A percentile compares a stretch with the other conserved stretches of the same genome.
Conservation (phyloP, 768 basidiomycete genomes). For the Podaxis sp. region DNA sequence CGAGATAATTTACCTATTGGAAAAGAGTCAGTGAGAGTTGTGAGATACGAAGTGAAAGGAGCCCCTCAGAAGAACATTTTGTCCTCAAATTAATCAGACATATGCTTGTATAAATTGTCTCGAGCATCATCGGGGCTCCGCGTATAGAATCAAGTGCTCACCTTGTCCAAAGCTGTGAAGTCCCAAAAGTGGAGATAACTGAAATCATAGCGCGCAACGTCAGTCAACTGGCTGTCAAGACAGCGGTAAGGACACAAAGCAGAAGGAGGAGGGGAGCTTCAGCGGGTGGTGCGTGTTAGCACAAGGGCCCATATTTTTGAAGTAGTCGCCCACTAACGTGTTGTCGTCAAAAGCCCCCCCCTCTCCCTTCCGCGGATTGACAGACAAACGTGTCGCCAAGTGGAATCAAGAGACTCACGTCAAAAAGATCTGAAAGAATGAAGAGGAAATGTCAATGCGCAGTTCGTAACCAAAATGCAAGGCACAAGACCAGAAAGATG, state of each 20-base stretch:
- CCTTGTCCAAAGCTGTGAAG: constrained; percentile 11
- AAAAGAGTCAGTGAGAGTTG: not conserved
- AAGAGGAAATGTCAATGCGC: not conserved
- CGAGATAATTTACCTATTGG: not conserved
- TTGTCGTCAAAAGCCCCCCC: constrained; percentile 29
- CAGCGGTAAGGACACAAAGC: not conserved
- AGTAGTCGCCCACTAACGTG: constrained; percentile 7
- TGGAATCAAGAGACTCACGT: not conserved
- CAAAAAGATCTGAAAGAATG: not conserved
- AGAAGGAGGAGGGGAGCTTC: constrained; percentile 24
- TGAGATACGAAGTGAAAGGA: not conserved
- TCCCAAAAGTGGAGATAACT: not conserved
- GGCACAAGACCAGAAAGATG: not conserved
- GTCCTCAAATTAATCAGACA: constrained; percentile 71
- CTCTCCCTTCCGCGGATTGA: not conserved
- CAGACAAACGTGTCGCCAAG: not conserved
- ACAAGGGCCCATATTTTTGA: constrained; percentile 27
- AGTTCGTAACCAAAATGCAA: not conserved
- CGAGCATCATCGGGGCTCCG: constrained; percentile 47
- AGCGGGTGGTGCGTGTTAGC: constrained; percentile 47
- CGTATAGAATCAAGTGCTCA: constrained; percentile 14
- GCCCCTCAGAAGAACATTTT: constrained; percentile 48
- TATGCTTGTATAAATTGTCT: constrained; percentile 63
- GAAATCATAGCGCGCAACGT: constrained; percentile 12
- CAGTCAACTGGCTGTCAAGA: constrained; percentile 4